Evolutionary conservation across 495 filamentous ascomycete species (phyloP), one percentile per base, ranked within the genome.

Genomic region (Polyplosphaeria fusca): DNA sequence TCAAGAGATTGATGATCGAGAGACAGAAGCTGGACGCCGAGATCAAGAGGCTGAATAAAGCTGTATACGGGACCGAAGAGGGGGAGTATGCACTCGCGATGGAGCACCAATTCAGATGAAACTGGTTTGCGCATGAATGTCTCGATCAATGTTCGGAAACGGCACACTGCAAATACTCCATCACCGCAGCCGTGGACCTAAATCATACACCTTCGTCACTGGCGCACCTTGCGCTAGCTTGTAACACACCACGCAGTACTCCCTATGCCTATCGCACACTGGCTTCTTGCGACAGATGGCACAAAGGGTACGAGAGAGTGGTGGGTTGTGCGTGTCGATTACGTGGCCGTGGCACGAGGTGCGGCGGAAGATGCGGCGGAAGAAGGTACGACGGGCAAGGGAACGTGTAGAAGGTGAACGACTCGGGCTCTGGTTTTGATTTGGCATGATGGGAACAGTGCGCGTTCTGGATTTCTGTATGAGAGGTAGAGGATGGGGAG

Each of bases 1-100:
- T 61, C 19, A 46, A 61, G 59, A 48, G 59, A 27, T 38, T 62
- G 35, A 37, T 43, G 32, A 58, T 52, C 35, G 59, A 62, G 28
- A 28, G 35, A 30, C 22, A 26, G n/a, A 62, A 52, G 35, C 22
- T 62, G 25, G 52, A 62, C 37, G 12, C 16, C 4, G 59, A 62
- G 47, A 52, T 62, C 12, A 18, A 14, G 41, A 38, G 53, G 20
- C 19, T 62, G 40, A 58, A 58, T 30, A 27, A 14, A 16, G 27
- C 9, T 4, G 23, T 50, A 14, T 58, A 43, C 38, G 47, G 47
- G n/a, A 25, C 44, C 16, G 46, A 52, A 35, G 52, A 27, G 14
- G 39, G 55, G 22, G 52, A 55, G 27, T n/a, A n/a, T n/a, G n/a
- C n/a, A n/a, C n/a, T n/a, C n/a, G n/a, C n/a, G n/a, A n/a, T n/a